These are phyloP conservation scores for Pilasporangium apinafurcum DNA, from an alignment of 352 stramenopile species.

Conservation along the genomic window DNA sequence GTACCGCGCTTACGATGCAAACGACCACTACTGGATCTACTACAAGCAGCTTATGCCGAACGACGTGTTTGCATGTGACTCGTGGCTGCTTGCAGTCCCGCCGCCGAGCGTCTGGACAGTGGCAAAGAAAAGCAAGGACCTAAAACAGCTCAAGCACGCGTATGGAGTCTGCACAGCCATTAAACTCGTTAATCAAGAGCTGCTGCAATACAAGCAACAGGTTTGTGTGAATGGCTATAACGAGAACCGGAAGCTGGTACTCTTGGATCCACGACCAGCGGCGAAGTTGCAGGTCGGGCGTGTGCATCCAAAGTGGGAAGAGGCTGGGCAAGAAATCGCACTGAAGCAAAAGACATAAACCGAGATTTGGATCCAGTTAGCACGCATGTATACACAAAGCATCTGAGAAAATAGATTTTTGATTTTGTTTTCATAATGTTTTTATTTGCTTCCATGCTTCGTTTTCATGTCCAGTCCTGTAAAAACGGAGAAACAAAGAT, in stretches of 20 bases:
- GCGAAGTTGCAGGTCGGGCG: constrained; percentile 36
- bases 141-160: constrained; percentile 41
- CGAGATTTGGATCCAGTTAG: no score
- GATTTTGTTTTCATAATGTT: no score
- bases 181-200: constrained; percentile 63
- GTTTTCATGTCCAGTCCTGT: no score
- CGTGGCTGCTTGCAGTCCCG: constrained; percentile 60
- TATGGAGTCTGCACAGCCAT: constrained; percentile 78
- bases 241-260: constrained; percentile 48
- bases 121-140: constrained; percentile 38
- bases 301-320: constrained; percentile 33
- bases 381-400: no score
- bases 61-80: constrained; percentile 71
- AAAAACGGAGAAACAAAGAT: no score
- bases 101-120: constrained; percentile 54
- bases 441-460: no score
- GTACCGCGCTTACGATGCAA: constrained; percentile 37
- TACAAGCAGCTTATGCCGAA: constrained; percentile 59
- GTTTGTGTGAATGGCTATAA: constrained; percentile 66
- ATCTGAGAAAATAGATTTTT: no score
- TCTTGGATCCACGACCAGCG: constrained; percentile 33
- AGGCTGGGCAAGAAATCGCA: constrained; percentile 18
- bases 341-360: no score
- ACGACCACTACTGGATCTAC: constrained; percentile 51
- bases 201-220: constrained; percentile 52